Evolutionary conservation across 2,329 filamentous ascomycete species (phyloP).

Genomic region (Paracoccidioides lutzii): DNA sequence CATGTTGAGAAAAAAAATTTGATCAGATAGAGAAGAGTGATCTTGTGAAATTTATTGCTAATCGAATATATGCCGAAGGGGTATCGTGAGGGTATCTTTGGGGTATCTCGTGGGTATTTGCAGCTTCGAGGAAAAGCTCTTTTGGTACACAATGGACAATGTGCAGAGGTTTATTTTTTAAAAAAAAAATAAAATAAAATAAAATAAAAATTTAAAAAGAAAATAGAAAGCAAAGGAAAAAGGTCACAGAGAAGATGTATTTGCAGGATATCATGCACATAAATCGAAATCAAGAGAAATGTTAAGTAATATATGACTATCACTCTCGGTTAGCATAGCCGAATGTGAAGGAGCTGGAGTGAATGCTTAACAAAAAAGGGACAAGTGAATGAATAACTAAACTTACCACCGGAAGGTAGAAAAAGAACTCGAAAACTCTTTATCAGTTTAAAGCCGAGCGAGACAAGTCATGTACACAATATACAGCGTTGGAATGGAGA

Average conservation of each 20-base stretch:
- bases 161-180: neutral
- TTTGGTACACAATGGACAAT: constrained; percentile 12
- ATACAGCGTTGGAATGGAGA: constrained; percentile 3
- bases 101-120: constrained; percentile 5
- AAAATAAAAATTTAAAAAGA: too few species aligned
- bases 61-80: neutral
- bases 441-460: neutral
- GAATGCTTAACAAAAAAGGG: neutral
- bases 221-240: neutral
- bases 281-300: neutral
- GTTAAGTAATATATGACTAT: constrained; percentile 2
- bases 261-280: constrained; percentile 22
- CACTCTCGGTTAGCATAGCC: neutral
- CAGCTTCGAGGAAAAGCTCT: constrained; percentile 2
- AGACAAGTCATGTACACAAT: constrained; percentile 3
- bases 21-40: constrained; percentile 11
- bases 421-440: neutral
- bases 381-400: neutral
- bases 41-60: constrained; percentile 14
- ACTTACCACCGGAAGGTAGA: constrained; percentile 2
- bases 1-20: constrained; percentile 16
- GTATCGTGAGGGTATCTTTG: constrained; percentile 2
- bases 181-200: too few species aligned
- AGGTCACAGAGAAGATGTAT: constrained; percentile 13
- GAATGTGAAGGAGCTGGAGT: neutral